Evolutionary conservation across 1,284 basidiomycete genomes (phyloP).

Genomic region (Cutaneotrichosporon sp.): DNA sequence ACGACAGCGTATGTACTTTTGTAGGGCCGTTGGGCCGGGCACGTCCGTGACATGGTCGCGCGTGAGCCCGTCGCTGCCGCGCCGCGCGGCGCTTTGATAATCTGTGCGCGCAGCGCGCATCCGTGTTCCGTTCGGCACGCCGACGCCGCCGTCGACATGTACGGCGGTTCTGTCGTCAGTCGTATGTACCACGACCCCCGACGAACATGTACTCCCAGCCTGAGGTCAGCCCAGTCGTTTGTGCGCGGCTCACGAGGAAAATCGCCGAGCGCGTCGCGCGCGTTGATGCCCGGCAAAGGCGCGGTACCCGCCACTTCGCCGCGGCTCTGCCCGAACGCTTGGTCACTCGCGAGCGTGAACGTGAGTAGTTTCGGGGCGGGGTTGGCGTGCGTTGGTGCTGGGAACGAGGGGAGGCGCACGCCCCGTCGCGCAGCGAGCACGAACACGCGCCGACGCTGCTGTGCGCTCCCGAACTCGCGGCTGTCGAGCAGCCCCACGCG

Average conservation of each 20-base stretch:
- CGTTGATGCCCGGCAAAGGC: conserved; percentile 21
- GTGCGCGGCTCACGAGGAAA: conserved; percentile 23
- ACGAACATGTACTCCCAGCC: background rate
- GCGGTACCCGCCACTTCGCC: conserved; percentile 12
- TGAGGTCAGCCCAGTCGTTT: background rate
- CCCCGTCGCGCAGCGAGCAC: conserved; percentile 25
- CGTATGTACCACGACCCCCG: background rate
- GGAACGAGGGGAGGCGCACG: conserved; percentile 25
- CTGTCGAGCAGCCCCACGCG: conserved; percentile 25
- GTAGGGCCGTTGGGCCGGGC: background rate
- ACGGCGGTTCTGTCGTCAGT: background rate
- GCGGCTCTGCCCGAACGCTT: background rate
- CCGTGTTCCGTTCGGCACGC: background rate
- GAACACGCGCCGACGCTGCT: conserved; percentile 28
- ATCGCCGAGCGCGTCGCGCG: conserved; percentile 25
- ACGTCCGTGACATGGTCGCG: conserved; percentile 21
- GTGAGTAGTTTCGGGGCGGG: conserved; percentile 1
- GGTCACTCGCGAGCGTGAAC: conserved; percentile 6
- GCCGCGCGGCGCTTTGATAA: conserved; percentile 15
- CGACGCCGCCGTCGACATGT: conserved; percentile 3
- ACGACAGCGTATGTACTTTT: background rate
- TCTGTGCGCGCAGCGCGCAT: conserved; percentile 13
- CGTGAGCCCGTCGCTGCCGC: background rate
- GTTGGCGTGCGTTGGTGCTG: conserved; percentile 28
- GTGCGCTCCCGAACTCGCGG: conserved; percentile 27